A percentile compares a stretch with the other conserved stretches of the same genome.
phyloP scores from a whole-genome alignment of 2,329 filamentous ascomycete species.

The Sarocladiaceae sp. region DNA sequence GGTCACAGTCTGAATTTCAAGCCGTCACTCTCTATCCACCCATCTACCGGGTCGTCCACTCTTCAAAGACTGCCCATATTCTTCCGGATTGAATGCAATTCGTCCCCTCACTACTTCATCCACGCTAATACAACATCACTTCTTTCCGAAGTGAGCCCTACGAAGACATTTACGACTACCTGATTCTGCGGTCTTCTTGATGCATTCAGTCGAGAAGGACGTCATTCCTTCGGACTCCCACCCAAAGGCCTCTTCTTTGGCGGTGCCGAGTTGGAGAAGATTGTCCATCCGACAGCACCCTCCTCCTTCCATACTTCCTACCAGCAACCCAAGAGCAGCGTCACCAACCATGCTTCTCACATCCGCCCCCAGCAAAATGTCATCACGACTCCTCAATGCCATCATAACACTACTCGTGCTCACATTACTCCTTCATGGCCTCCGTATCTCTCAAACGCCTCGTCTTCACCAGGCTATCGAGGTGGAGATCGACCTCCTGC shows the following conservation, averaged over 20 bases:
- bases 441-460: constrained; percentile 8
- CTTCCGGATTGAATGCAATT: neutral
- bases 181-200: too few relatives aligned
- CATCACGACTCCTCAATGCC: constrained; percentile 10
- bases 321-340: neutral
- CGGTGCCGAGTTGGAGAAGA: neutral
- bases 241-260: too few relatives aligned
- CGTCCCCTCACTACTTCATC: too few relatives aligned
- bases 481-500: constrained; percentile 11
- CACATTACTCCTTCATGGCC: constrained; percentile 13
- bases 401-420: constrained; percentile 13
- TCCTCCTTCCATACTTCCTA: neutral
- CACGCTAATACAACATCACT: too few relatives aligned
- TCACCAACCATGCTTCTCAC: constrained; percentile 4
- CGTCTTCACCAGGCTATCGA: constrained; percentile 1
- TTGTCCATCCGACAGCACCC: too few relatives aligned
- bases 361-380: constrained; percentile 1
- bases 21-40: neutral
- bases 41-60: too few relatives aligned
- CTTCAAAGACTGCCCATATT: too few relatives aligned
- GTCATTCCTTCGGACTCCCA: too few relatives aligned
- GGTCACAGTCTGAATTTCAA: neutral
- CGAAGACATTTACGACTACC: too few relatives aligned
- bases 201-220: too few relatives aligned
- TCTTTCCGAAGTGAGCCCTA: too few relatives aligned